Base-by-base conservation (phyloP, 2,329 filamentous ascomycete genomes). In the Fonsecaea erecta region DNA sequence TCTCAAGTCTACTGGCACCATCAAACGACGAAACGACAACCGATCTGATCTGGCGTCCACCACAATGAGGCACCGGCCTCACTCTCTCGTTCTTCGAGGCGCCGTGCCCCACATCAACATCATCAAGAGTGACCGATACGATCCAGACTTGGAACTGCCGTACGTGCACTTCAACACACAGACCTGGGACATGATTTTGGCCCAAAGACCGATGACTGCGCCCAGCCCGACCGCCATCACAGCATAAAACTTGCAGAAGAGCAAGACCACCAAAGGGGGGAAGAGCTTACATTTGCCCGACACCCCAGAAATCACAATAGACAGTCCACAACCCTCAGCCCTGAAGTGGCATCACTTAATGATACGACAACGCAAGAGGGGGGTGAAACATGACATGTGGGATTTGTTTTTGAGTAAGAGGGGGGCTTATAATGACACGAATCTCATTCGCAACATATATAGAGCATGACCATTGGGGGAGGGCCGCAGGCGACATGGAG, bases 131-230 rank as follows among this genome's bases (percentile, higher is more conserved):
- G 63, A 57, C 21, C 62, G 48, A 12, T 60, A 59, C 54, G 62
- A 62, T 46, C 43, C 51, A 12, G 58, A 61, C 12, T 46, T 65
- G 24, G 46, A 64, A 26, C 34, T 63, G 62, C 65, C 65, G 26
- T 62, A 68, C n/a, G 63, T 72, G 21, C 70, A 72, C 53, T 70
- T 72, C 63, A 72, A 72, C 46, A 70, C 70, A 4, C 62, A 65
- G 35, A 72, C 70, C 2, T 72, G 70, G 70, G 70, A 72, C 62
- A 61, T 62, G 37, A 69, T 71, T 11, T 51, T 71, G 37, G 64
- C 40, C 2, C 56, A 62, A 28, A 43, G 54, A 48, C 55, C 61
- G 3, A 57, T 63, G 60, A 61, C 54, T 24, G 63, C 60, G 18
- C 51, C 60, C n/a, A n/a, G 51, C 21, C 26, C 54, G 11, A 26